Evolutionary conservation across 2,329 filamentous ascomycete species (phyloP), one percentile per base, ranked within the genome.

Genomic region (Rutstroemia sp.): DNA sequence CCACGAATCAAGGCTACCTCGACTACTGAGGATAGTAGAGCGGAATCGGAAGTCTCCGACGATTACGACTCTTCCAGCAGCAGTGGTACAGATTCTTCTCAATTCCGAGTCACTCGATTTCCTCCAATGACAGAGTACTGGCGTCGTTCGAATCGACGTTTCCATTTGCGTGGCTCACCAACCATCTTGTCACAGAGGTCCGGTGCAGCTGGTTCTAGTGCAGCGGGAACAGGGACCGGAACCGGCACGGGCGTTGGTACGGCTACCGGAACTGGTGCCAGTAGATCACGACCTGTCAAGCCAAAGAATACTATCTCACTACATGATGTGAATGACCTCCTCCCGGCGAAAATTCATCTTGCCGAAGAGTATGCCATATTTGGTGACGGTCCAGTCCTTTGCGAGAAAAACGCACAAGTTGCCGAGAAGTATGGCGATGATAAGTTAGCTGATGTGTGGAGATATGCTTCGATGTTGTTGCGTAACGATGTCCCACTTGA

Each of bases 371-470:
- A 97, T 71, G 80, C 80, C 23, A 87, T 96, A 14, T 92, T 94
- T 68, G 91, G 91, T 3, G 84, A 91, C 59, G 87, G 88, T 0
- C 81, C 84, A n/a, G 81, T 87, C 39, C 83, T 96, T 3, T 97
- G 92, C 70, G 77, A 81, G 46, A 87, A 95, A 65, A 99, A 99
- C 69, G 89, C 91, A 8, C 73, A 74, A 1, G 83, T 95, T 47
- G 92, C 92, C 8, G 78, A 83, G 62, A 84, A 82, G 60, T 79
- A 87, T 63, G 88, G 86, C 4, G 80, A 83, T 60, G 70, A 76
- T 14, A 89, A 96, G 61, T 72, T 95, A 30, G 86, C 87, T 25
- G 83, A 90, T 63, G 81, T 95, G 6, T 99, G 94, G 94, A 82
- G 81, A 49, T 86, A 96, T 61, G 77, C 90, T 54, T 86, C 83